Evolutionary conservation across 768 basidiomycete genomes (phyloP).

Genomic region (Auricularia cornea): DNA sequence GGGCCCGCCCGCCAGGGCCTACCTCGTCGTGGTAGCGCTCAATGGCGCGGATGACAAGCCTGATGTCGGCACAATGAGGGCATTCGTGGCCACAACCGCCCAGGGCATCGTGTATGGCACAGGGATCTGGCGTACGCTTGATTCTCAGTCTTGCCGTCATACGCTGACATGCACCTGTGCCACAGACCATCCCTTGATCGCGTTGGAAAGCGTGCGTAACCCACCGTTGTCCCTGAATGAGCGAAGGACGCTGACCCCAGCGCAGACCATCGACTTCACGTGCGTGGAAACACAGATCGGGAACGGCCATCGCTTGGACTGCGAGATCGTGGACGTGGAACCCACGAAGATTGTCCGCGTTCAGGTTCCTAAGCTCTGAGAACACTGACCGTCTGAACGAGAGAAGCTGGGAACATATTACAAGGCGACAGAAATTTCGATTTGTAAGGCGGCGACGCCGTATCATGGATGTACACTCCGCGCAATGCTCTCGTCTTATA

Average conservation of each 20-base stretch:
- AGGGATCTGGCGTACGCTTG: conserved; percentile 81
- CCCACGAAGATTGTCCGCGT: conserved; percentile 20
- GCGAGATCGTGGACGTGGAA: conserved; percentile 66
- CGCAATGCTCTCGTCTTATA: too few relatives aligned
- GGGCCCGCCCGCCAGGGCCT: conserved; percentile 36
- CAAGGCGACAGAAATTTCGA: too few relatives aligned
- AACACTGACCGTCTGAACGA: not conserved
- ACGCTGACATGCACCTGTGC: not conserved
- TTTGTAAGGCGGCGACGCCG: too few relatives aligned
- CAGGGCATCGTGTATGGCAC: conserved; percentile 84
- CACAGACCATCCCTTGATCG: conserved; percentile 88
- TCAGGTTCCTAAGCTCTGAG: conserved; percentile 15
- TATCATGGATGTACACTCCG: too few relatives aligned
- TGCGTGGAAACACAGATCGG: conserved; percentile 95
- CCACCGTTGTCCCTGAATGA: conserved; percentile 1
- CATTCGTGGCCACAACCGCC: conserved; percentile 68
- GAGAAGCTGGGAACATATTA: too few relatives aligned
- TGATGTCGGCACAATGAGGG: conserved; percentile 62
- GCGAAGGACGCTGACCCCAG: conserved; percentile 9
- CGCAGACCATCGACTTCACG: conserved; percentile 65
- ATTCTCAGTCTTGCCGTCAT: not conserved
- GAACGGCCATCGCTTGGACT: conserved; percentile 66
- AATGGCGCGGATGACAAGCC: conserved; percentile 73
- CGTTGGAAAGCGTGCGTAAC: conserved; percentile 52
- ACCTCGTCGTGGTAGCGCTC: conserved; percentile 81